A percentile compares a stretch with the other conserved stretches of the same genome.
phyloP scores from a whole-genome alignment of 2,329 filamentous ascomycete species.

The Monosporascus sp. region DNA sequence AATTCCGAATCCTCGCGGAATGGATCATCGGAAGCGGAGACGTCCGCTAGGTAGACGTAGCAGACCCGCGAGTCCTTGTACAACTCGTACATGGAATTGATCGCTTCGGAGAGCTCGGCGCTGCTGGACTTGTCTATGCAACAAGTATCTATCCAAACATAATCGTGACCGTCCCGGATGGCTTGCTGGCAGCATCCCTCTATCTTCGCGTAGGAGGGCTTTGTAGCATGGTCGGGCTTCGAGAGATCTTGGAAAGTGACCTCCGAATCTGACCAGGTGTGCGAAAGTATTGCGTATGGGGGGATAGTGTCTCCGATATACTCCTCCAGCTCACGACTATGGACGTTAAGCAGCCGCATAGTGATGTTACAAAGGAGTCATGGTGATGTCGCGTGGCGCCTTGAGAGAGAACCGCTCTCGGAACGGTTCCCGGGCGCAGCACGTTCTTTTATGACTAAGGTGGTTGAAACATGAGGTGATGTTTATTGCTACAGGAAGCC shows the following conservation, averaged over 20 bases:
- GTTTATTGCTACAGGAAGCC: too few species aligned
- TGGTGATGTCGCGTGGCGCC: too few species aligned
- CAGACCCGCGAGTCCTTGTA: background rate
- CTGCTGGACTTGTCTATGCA: conserved; percentile 1
- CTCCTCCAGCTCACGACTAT: too few species aligned
- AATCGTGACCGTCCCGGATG: background rate
- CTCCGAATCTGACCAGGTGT: conserved; percentile 5
- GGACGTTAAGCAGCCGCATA: too few species aligned
- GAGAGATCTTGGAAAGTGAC: background rate
- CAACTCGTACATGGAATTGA: background rate
- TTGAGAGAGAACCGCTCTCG: too few species aligned
- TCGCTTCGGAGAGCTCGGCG: background rate
- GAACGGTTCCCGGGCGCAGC: too few species aligned
- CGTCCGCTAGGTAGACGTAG: background rate
- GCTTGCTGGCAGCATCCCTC: background rate
- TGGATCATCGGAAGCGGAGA: background rate
- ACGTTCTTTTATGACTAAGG: too few species aligned
- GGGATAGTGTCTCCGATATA: background rate
- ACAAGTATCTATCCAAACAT: background rate
- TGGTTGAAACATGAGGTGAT: too few species aligned
- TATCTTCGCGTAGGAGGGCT: background rate
- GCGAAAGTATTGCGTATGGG: conserved; percentile 12
- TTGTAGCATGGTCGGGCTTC: background rate
- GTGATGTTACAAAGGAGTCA: too few species aligned
- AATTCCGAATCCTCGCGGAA: background rate